A percentile compares a stretch with the other conserved stretches of the same genome.
phyloP scores from a whole-genome alignment of 2,329 filamentous ascomycete species.

The Aspergillus sp. region DNA sequence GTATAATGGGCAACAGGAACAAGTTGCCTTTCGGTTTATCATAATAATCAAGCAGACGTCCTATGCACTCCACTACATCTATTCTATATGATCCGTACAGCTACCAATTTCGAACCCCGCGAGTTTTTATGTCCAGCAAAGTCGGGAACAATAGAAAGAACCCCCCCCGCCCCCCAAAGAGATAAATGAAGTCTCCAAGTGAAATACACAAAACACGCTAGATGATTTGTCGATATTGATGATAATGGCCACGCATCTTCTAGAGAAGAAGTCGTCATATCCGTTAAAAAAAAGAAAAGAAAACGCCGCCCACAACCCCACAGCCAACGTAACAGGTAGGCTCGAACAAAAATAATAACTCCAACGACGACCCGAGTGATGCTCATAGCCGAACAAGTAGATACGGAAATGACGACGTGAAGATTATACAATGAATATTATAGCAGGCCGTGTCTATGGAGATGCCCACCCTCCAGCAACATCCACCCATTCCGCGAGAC shows the following conservation, averaged over 20 bases:
- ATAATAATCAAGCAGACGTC: not conserved
- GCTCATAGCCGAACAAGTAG: constrained; percentile 33
- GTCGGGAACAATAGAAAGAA: not conserved
- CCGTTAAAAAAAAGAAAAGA: constrained; percentile 19
- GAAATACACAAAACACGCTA: constrained; percentile 37
- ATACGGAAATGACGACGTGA: constrained; percentile 28
- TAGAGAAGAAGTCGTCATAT: constrained; percentile 35
- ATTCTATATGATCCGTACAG: not conserved
- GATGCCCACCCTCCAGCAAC: constrained; percentile 90
- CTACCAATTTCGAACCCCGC: not conserved
- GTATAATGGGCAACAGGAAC: too few species aligned
- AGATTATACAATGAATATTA: constrained; percentile 32
- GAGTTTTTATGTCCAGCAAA: not conserved
- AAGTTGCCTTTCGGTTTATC: too few species aligned
- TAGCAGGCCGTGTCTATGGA: constrained; percentile 40
- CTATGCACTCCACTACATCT: too few species aligned
- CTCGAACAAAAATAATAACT: constrained; percentile 31
- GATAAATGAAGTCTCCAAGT: constrained; percentile 25
- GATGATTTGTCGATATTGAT: constrained; percentile 38
- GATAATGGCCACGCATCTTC: constrained; percentile 36
- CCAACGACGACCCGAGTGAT: constrained; percentile 33
- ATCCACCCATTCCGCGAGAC: constrained; percentile 93
- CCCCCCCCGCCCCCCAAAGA: not conserved
- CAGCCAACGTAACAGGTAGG: constrained; percentile 33
- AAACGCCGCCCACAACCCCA: constrained; percentile 39